These are phyloP conservation scores for Entophlyctis luteolus DNA, from an alignment of 192 early-diverging fungal genomes.

Conservation along the genomic window DNA sequence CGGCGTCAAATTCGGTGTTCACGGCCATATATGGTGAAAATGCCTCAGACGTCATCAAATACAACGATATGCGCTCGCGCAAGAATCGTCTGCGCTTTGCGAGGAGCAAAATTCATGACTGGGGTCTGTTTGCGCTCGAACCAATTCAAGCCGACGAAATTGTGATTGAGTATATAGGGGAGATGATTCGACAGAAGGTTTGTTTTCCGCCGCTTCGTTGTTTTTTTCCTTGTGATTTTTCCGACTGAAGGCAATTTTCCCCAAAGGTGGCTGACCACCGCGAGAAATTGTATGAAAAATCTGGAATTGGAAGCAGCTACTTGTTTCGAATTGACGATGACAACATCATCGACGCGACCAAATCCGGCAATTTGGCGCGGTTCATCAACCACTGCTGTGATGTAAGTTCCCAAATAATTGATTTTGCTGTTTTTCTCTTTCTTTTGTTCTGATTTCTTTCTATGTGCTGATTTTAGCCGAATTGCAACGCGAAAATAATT, in stretches of 20 bases:
- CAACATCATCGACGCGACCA: constrained; percentile 94
- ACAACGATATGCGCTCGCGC: constrained; percentile 88
- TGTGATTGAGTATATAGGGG: constrained; percentile 98
- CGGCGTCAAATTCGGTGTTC: constrained; percentile 10
- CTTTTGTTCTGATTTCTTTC: constrained; percentile 2
- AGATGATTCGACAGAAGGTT: constrained; percentile 88
- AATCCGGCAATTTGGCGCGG: constrained; percentile 93
- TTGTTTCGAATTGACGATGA: constrained; percentile 95
- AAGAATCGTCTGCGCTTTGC: constrained; percentile 89
- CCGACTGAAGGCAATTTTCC: neutral
- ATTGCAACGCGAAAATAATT: constrained; percentile 95
- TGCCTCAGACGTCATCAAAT: constrained; percentile 69
- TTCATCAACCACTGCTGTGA: constrained; percentile 99
- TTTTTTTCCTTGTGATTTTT: neutral
- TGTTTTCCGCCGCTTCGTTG: neutral
- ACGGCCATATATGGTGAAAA: constrained; percentile 22
- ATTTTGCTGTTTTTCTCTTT: constrained; percentile 10
- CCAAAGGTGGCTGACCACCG: constrained; percentile 75
- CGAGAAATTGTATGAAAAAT: constrained; percentile 88
- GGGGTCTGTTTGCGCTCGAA: constrained; percentile 95
- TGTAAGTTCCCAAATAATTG: constrained; percentile 63
- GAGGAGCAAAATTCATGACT: constrained; percentile 94
- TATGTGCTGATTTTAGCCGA: too few species aligned
- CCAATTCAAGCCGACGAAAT: constrained; percentile 90
- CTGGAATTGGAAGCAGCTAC: constrained; percentile 90